Conservation (phyloP, 805 yeast genomes). For the Candida easanensis region DNA sequence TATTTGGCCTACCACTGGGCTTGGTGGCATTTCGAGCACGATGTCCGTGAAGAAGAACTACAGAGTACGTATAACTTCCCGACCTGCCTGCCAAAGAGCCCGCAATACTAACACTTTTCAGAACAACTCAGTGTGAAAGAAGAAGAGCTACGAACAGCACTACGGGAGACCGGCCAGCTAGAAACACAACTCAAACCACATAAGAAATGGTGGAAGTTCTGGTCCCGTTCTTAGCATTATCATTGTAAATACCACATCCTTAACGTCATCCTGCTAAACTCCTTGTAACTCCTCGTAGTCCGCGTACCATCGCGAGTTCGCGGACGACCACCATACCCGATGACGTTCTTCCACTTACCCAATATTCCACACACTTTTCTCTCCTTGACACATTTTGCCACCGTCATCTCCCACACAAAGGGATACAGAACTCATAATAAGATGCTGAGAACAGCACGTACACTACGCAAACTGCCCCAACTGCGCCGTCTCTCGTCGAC, state of each 20-base stretch:
- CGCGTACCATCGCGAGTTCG: too few relatives aligned
- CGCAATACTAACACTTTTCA: conserved; percentile 5
- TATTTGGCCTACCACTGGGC: conserved; percentile 21
- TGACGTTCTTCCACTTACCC: too few relatives aligned
- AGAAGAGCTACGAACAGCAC: conserved; percentile 8
- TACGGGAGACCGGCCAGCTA: conserved; percentile 2
- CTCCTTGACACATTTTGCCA: too few relatives aligned
- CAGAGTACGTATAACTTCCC: conserved; percentile 14
- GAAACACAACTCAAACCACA: background rate
- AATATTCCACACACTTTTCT: too few relatives aligned
- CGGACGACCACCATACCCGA: too few relatives aligned
- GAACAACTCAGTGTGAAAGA: conserved; percentile 15
- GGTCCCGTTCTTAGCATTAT: background rate
- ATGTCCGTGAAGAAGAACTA: conserved; percentile 21
- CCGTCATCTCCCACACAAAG: too few relatives aligned
- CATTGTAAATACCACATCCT: background rate
- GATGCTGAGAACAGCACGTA: too few relatives aligned
- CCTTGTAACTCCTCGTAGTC: background rate
- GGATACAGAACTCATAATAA: too few relatives aligned
- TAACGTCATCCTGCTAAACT: too few relatives aligned
- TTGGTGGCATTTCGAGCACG: conserved; percentile 27
- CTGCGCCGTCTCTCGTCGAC: background rate
- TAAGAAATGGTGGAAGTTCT: background rate
- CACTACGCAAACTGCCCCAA: background rate
- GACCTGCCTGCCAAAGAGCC: too few relatives aligned